Conservation (phyloP, 2,329 filamentous ascomycete species). For the Dactylonectria macrodidyma region DNA sequence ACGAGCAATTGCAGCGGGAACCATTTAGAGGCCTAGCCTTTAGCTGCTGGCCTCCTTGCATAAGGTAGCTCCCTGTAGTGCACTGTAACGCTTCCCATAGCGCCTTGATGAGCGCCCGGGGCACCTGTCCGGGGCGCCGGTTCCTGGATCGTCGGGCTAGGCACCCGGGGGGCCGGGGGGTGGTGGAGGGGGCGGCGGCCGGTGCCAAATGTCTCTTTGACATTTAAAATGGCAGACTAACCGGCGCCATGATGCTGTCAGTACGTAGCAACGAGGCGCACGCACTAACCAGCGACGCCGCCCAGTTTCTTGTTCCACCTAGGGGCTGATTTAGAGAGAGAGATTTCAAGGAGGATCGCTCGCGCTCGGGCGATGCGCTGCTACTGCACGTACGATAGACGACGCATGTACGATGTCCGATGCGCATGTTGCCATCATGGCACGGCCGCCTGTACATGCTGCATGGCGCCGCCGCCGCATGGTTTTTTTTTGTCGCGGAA, state of each 20-base stretch:
- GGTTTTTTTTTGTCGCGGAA: not conserved
- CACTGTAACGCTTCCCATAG: slow-evolving; percentile 19
- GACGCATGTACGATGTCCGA: slow-evolving; percentile 26
- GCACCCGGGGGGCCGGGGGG: slow-evolving; percentile 19
- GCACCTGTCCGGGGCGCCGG: slow-evolving; percentile 15
- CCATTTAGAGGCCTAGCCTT: slow-evolving; percentile 12
- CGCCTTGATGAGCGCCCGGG: slow-evolving; percentile 20
- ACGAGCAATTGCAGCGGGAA: slow-evolving; percentile 23
- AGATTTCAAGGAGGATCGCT: slow-evolving; percentile 12
- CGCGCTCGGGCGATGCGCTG: slow-evolving; percentile 29
- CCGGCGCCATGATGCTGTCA: not conserved
- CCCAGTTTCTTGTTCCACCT: not conserved
- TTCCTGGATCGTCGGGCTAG: slow-evolving; percentile 28
- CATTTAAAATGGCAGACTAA: not conserved
- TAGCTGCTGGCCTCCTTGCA: not conserved
- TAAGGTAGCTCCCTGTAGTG: slow-evolving; percentile 15
- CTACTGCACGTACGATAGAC: slow-evolving; percentile 33
- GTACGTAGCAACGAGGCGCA: not conserved
- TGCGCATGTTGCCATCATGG: slow-evolving; percentile 26
- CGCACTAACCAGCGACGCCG: too few relatives aligned
- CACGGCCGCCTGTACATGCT: slow-evolving; percentile 10
- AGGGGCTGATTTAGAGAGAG: not conserved
- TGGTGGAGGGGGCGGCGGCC: slow-evolving; percentile 1
- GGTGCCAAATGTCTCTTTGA: slow-evolving; percentile 1
- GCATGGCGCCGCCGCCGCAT: slow-evolving; percentile 21